phyloP scores from a whole-genome alignment of 306 rosid genomes.

The Cucurbita moschata region DNA sequence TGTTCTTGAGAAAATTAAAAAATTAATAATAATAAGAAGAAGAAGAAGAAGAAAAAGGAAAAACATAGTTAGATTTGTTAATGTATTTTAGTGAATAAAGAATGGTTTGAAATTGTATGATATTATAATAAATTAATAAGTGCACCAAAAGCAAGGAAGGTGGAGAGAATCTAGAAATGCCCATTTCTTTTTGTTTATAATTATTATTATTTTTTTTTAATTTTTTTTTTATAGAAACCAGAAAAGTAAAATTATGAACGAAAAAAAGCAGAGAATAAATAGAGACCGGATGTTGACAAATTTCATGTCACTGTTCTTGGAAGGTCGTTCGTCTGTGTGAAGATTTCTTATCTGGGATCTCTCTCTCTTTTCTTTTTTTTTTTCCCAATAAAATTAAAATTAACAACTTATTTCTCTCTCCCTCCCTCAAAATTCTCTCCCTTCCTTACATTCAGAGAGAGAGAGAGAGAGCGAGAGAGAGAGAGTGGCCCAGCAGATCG shows the following conservation, averaged over 20 bases:
- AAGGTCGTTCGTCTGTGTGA: conserved; percentile 91
- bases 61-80: neutral
- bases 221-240: conserved; percentile 1
- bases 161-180: conserved; percentile 76
- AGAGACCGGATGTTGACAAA: conserved; percentile 99
- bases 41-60: too few relatives aligned
- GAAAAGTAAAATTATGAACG: neutral
- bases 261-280: conserved; percentile 93
- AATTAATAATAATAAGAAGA: neutral
- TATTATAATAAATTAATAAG: conserved; percentile 16
- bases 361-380: conserved; percentile 36
- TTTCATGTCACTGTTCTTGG: conserved; percentile 97
- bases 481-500: conserved; percentile 94
- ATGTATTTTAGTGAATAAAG: neutral
- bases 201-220: neutral
- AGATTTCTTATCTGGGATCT: conserved; percentile 99
- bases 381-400: conserved; percentile 14
- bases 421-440: conserved; percentile 20
- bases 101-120: neutral
- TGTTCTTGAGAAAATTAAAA: neutral
- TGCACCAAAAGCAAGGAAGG: conserved; percentile 33
- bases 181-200: conserved; percentile 31
- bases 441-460: conserved; percentile 13
- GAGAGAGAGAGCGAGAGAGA: conserved; percentile 20
- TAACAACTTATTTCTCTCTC: conserved; percentile 11